Evolutionary conservation across 208 protist species (phyloP).

Genomic region (Vickermania spadyakhi): DNA sequence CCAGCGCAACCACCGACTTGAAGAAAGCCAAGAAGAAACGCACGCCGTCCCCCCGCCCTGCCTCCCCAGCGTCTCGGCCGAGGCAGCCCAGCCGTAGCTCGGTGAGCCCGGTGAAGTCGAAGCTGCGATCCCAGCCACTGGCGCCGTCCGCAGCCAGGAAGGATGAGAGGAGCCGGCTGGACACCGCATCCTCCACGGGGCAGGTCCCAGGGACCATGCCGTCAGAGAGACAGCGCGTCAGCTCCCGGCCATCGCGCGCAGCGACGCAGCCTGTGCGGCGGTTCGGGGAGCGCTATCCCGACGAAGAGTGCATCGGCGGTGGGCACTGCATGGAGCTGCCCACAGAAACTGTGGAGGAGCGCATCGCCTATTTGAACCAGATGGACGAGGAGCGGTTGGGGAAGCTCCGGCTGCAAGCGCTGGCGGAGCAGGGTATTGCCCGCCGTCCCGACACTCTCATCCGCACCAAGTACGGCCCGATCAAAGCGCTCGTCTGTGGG

Average conservation of each 20-base stretch:
- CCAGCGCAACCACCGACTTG: no score
- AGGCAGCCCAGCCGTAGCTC: background rate
- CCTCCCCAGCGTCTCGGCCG: background rate
- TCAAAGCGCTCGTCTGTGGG: constrained; percentile 18
- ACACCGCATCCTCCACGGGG: background rate
- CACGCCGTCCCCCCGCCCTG: background rate
- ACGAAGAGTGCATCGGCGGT: constrained; percentile 15
- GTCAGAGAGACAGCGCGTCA: background rate
- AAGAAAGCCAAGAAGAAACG: no score
- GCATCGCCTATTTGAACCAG: constrained; percentile 25
- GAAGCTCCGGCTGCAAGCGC: background rate
- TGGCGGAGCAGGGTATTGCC: constrained; percentile 27
- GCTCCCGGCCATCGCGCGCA: background rate
- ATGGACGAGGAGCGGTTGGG: constrained; percentile 18
- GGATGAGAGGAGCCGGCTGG: background rate
- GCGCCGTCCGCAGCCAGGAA: no score
- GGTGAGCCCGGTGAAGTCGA: background rate
- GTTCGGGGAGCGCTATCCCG: constrained; percentile 9
- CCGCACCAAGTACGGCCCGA: constrained; percentile 30
- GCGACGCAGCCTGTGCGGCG: background rate
- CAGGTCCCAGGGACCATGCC: no score
- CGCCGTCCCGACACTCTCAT: constrained; percentile 46
- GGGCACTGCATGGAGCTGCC: constrained; percentile 7
- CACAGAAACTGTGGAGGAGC: constrained; percentile 30
- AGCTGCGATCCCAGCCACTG: background rate